Evolutionary conservation across 805 yeast genomes (phyloP), one percentile per base, ranked within the genome.

Genomic region (Sungouiozyma intestinalis): DNA sequence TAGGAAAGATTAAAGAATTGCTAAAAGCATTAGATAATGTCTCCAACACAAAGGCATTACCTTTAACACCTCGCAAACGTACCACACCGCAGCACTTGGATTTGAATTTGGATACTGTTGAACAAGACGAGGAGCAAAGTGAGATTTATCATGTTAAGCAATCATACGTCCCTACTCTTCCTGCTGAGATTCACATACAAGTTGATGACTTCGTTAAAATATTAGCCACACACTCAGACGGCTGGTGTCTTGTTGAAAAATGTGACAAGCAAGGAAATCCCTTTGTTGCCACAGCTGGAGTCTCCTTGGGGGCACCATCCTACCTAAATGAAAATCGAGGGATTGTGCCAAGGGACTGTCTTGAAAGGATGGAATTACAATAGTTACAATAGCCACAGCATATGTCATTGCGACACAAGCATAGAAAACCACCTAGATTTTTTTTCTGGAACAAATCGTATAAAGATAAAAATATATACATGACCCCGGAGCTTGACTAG

Each of bases 171-270:
- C 63, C 68, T 20, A 56, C 49, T 14, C 49, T 68, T 24, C 51
- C 65, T 3, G 71, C 66, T 53, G 72, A 68, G 41, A 53, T 68
- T 9, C 43, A 47, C 13, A 49, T 67, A 4, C 6, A 33, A 1
- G 35, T 37, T 2, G 68, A 67, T 2, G 71, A 66, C 27, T 50
- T 34, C 41, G 61, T 63, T 8, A 55, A 53, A 45, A 50, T 67
- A 1, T 43, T 67, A 6, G 68, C 70, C 2, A 57, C 60, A 15
- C 72, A 68, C 49, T 63, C 69, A 2, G 72, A 68, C 47, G 71
- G 71, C 3, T 68, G 72, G 72, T 67, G 70, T 43, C 47, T 68
- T 11, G 69, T 58, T 2, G 71, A 67, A 40, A 66, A 61, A 40
- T 60, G 64, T 41, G 45, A 49, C 14, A 16, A 16, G 13, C 43